Evolutionary conservation across 441 rosid species (phyloP).

Genomic region (Kokia cookei): DNA sequence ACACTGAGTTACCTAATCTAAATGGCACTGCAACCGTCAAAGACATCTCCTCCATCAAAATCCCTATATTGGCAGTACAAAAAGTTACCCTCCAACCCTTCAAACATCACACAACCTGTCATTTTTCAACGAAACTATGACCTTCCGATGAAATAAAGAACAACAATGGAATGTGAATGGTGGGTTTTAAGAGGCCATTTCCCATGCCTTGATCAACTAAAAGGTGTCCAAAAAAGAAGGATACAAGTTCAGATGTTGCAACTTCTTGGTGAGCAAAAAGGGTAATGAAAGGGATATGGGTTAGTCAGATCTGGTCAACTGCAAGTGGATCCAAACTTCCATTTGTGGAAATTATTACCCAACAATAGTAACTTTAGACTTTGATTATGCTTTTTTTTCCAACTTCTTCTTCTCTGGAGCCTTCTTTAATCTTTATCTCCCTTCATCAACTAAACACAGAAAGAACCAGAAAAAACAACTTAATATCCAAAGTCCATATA

Average conservation of each 20-base stretch:
- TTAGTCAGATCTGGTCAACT: constrained; percentile 39
- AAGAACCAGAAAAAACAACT: constrained; percentile 17
- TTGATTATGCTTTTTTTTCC: constrained; percentile 18
- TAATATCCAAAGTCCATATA: constrained; percentile 17
- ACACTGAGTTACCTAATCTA: constrained; percentile 47
- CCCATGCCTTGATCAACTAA: constrained; percentile 35
- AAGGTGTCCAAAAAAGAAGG: constrained; percentile 7
- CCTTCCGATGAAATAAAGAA: constrained; percentile 29
- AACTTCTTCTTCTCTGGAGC: constrained; percentile 29
- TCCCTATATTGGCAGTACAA: constrained; percentile 34
- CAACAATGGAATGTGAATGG: constrained; percentile 27
- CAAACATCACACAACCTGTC: constrained; percentile 40
- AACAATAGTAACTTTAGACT: constrained; percentile 8
- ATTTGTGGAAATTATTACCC: constrained; percentile 22
- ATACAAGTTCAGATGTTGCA: constrained; percentile 22
- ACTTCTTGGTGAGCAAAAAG: constrained; percentile 25
- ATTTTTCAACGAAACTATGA: constrained; percentile 40
- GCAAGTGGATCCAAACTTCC: constrained; percentile 33
- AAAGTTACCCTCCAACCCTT: constrained; percentile 37
- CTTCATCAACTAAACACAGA: constrained; percentile 34
- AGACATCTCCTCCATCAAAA: constrained; percentile 69
- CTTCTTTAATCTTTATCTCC: constrained; percentile 37
- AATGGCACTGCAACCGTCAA: constrained; percentile 40
- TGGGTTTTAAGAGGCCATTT: constrained; percentile 26
- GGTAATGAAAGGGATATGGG: constrained; percentile 27